Conservation (phyloP, 345 rosid species). For the Lumnitzera littorea region DNA sequence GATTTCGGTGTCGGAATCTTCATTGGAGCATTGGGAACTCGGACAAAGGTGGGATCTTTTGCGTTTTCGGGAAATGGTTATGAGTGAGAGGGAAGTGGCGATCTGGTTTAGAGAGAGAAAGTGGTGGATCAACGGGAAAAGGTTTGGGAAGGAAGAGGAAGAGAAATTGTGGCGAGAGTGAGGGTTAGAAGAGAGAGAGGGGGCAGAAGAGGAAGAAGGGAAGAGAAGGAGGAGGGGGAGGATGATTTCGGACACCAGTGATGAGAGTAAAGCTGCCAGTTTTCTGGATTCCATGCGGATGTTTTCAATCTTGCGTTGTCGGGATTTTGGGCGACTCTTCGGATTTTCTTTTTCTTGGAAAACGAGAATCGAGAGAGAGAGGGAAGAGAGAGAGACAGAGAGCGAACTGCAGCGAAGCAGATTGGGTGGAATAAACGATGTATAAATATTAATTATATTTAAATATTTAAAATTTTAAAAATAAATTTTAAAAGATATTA, state of each 20-base stretch:
- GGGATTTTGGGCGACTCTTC: slow-evolving; percentile 30
- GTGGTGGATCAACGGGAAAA: slow-evolving; percentile 31
- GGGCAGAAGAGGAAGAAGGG: slow-evolving; percentile 10
- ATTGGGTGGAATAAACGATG: too few species aligned
- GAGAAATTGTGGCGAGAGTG: neutral
- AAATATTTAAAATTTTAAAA: too few species aligned
- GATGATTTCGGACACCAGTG: slow-evolving; percentile 38
- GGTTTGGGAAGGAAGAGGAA: slow-evolving; percentile 8
- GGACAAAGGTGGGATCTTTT: slow-evolving; percentile 34
- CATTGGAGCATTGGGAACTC: slow-evolving; percentile 21
- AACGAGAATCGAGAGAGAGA: slow-evolving; percentile 1
- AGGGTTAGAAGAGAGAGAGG: slow-evolving; percentile 8
- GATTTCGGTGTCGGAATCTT: slow-evolving; percentile 6
- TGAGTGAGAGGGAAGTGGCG: slow-evolving; percentile 30
- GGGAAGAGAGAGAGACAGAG: too few species aligned
- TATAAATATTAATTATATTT: too few species aligned
- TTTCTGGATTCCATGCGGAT: slow-evolving; percentile 39
- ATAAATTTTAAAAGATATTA: too few species aligned
- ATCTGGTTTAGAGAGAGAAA: slow-evolving; percentile 34
- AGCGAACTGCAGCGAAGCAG: too few species aligned
- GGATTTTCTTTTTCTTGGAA: neutral
- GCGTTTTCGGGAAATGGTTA: slow-evolving; percentile 38
- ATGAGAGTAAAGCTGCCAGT: slow-evolving; percentile 42
- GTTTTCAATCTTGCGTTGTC: slow-evolving; percentile 11
- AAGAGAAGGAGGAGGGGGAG: slow-evolving; percentile 29